Evolutionary conservation across 441 rosid genomes (phyloP).

Genomic region (Corymbia calophylla): DNA sequence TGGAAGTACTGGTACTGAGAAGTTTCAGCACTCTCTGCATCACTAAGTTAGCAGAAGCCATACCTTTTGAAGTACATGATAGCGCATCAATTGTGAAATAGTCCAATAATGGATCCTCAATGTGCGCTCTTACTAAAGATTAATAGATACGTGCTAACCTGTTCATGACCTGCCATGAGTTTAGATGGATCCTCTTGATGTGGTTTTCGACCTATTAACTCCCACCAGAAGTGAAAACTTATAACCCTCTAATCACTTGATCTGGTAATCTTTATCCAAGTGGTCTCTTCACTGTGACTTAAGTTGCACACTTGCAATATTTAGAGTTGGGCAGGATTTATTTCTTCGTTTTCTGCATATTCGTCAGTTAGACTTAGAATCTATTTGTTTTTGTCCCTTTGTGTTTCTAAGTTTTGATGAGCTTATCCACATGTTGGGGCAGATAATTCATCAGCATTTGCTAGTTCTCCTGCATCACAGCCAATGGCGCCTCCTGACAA

Average conservation of each 20-base stretch:
- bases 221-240: neutral
- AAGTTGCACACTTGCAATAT: neutral
- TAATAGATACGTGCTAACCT: neutral
- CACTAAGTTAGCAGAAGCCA: neutral
- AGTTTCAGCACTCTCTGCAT: neutral
- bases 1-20: slow-evolving; percentile 19
- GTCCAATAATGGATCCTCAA: neutral
- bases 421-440: neutral
- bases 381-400: neutral
- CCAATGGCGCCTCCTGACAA: slow-evolving; percentile 6
- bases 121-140: neutral
- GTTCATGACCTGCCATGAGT: neutral
- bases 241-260: neutral
- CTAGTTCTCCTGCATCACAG: slow-evolving; percentile 35
- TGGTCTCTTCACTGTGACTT: neutral
- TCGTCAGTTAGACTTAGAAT: neutral
- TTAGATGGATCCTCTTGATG: neutral
- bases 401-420: neutral
- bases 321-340: neutral
- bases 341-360: neutral
- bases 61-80: neutral
- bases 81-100: neutral
- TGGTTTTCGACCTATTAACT: neutral
- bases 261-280: neutral
- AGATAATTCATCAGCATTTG: slow-evolving; percentile 1